Percentiles rank a stretch among this genome's conserved stretches.
Conservation (phyloP, 305 asterid genomes). For the Euphrasia arctica region DNA sequence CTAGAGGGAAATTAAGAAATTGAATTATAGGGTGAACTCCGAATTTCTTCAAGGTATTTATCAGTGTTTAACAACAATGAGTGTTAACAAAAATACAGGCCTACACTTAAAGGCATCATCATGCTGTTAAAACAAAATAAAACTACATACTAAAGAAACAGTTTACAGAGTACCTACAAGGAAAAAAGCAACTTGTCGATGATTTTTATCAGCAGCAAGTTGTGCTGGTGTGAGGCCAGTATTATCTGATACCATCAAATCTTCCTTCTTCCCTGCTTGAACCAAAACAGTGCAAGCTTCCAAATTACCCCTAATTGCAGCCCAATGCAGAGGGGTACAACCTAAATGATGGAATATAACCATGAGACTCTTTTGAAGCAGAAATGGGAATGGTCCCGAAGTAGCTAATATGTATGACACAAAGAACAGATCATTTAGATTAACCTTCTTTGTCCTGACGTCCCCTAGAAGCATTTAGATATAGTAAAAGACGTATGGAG, state of each 20-base stretch:
- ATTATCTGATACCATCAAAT: conserved; percentile 77
- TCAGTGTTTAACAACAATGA: no score
- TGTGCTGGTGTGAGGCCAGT: conserved; percentile 96
- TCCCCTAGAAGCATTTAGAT: conserved; percentile 80
- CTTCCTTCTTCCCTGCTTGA: conserved; percentile 97
- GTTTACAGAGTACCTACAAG: conserved; percentile 72
- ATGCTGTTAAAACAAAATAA: not conserved
- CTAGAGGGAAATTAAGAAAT: not conserved
- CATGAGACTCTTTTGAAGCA: conserved; percentile 24
- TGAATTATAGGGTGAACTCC: no score
- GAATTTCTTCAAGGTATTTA: no score
- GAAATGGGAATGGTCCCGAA: conserved; percentile 14
- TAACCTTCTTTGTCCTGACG: conserved; percentile 96
- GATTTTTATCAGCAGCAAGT: conserved; percentile 92
- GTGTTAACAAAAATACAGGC: not conserved
- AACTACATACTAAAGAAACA: conserved; percentile 12
- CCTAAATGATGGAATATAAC: conserved; percentile 43
- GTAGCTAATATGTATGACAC: conserved; percentile 13
- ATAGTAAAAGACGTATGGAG: conserved; percentile 88
- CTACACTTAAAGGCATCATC: not conserved
- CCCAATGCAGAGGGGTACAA: conserved; percentile 98
- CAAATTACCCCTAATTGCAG: conserved; percentile 90
- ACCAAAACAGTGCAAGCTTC: conserved; percentile 99
- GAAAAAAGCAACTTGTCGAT: conserved; percentile 95
- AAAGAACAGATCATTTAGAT: conserved; percentile 18